Percentiles rank a stretch among this genome's conserved stretches.
These are phyloP conservation scores for Thelonectria olida DNA, from an alignment of 2,329 filamentous ascomycete species.

Conservation along the genomic window DNA sequence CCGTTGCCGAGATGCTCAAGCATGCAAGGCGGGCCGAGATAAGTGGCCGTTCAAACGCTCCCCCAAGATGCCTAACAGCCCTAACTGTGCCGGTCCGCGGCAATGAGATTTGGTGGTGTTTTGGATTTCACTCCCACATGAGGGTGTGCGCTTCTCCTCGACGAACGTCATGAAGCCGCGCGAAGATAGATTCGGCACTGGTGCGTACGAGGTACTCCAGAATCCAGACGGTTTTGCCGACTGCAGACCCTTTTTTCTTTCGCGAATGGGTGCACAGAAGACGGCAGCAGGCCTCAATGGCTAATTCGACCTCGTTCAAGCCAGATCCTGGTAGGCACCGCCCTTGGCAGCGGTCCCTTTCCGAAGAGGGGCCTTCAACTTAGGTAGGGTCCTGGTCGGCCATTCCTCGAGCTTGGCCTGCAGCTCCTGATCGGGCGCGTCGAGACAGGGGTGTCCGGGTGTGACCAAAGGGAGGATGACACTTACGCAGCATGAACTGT, in stretches of 20 bases:
- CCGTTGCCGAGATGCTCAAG: too few species aligned
- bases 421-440: constrained; percentile 19
- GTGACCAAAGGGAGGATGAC: constrained; percentile 12
- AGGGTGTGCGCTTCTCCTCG: background rate
- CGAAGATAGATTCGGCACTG: background rate
- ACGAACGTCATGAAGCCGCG: background rate
- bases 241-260: background rate
- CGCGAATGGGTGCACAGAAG: constrained; percentile 1
- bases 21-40: too few species aligned
- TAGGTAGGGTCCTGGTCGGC: constrained; percentile 4
- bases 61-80: too few species aligned
- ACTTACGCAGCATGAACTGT: constrained; percentile 13
- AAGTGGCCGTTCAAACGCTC: too few species aligned
- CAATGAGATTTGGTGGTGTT: background rate
- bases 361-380: constrained; percentile 21
- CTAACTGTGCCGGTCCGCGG: too few species aligned
- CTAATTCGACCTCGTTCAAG: constrained; percentile 12
- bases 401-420: constrained; percentile 17
- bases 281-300: constrained; percentile 1
- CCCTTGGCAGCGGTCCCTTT: constrained; percentile 20
- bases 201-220: background rate
- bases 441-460: constrained; percentile 16
- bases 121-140: background rate
- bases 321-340: background rate
- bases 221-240: constrained; percentile 12